Base-by-base conservation (phyloP, 106 monocot genomes). In the Phalaenopsis equestris region DNA sequence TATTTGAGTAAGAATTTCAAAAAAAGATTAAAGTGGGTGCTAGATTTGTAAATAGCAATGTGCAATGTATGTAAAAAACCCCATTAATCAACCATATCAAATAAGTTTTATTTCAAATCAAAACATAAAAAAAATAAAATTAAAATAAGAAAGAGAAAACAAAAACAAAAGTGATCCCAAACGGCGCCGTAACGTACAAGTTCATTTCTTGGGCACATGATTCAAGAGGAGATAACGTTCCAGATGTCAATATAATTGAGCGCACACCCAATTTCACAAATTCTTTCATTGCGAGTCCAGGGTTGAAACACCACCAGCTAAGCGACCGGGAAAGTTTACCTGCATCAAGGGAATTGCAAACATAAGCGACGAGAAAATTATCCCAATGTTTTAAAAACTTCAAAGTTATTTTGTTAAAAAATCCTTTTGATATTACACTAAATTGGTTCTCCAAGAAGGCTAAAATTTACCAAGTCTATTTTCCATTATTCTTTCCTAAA, bases 281-380 rank as follows among this genome's bases (percentile, higher is more conserved):
- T 83, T 90, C 88, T 89, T 91, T 83, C 99, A 99, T 95, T 30
- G 99, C 95, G 78, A 99, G 87, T 77, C 99, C 99, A 7, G 99
- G 99, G 73, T 93, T 92, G 75, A 99, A 99, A 84, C 99, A 99
- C 99, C 99, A 99, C 99, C 99, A 99, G 83, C 99, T 95, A 72
- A 99, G 88, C 72, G 81, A 87, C 83, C 99, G 85, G 70, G 88
- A 87, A 43, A 67, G 47, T 76, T 92, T 97, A 6, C 92, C 96
- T 97, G 72, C 42, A 82, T 1, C 74, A 76, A 49, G 48, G 48
- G 49, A 76, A 49, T 3, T 48, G 49, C 76, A 10, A 47, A 76
- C 36, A 14, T 70, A 70, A 70, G 38, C 14, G 11, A 70, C 14
- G 5, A 38, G 38, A 39, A 70, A 39, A 24, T 67, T 67, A 30